Evolutionary conservation across 2,329 filamentous ascomycete genomes (phyloP).

Genomic region (Coniella lustricola): DNA sequence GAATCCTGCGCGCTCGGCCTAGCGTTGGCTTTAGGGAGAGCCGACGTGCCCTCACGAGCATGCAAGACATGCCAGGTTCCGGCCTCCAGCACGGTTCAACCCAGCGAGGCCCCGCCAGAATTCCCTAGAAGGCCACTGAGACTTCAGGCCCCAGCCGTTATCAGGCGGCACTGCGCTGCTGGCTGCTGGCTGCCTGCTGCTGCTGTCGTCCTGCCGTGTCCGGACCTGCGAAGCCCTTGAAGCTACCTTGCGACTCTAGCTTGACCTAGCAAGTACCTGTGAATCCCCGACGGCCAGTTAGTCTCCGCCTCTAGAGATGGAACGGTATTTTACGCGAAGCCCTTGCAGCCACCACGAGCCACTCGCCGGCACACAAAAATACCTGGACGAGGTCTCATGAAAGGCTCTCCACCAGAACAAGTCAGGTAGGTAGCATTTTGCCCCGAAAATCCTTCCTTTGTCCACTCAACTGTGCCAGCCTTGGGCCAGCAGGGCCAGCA

Average conservation of each 20-base stretch:
- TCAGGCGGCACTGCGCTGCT: too few species aligned
- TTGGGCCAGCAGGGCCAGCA: too few species aligned
- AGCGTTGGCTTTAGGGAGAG: too few species aligned
- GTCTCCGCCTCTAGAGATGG: too few species aligned
- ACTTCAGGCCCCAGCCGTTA: too few species aligned
- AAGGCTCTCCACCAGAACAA: not conserved
- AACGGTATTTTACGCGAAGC: too few species aligned
- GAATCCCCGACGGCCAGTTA: too few species aligned
- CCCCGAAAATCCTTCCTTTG: not conserved
- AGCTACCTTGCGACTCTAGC: not conserved
- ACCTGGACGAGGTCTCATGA: not conserved
- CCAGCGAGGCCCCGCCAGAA: too few species aligned
- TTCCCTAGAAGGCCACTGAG: not conserved
- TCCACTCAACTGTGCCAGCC: not conserved
- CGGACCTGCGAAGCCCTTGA: not conserved
- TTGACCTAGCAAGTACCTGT: too few species aligned
- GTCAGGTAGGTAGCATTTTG: conserved; percentile 1
- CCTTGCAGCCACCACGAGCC: not conserved
- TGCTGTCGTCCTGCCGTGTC: not conserved
- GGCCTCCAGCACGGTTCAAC: too few species aligned
- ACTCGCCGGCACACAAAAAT: not conserved
- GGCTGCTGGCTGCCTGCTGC: not conserved
- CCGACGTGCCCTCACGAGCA: not conserved
- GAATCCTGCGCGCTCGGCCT: too few species aligned
- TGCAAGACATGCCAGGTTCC: not conserved